Conservation (phyloP, 768 basidiomycete genomes). For the Boletus vermiculosoides region DNA sequence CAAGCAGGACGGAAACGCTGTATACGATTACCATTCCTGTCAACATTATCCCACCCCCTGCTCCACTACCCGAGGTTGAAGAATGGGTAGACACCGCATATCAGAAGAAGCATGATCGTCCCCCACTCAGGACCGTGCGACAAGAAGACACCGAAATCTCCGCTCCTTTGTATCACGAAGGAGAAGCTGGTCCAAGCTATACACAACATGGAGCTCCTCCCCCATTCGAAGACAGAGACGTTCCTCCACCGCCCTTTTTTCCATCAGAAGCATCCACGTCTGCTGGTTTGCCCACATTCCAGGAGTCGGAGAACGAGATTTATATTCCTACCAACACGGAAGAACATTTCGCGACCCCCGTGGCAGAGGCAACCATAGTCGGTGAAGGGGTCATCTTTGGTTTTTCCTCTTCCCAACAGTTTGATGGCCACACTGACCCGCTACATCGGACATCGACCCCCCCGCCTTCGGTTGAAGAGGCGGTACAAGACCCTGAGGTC, state of each 20-base stretch:
- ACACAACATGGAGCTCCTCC: slow-evolving; percentile 66
- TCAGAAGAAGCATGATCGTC: slow-evolving; percentile 84
- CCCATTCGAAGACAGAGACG: slow-evolving; percentile 81
- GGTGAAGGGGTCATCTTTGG: slow-evolving; percentile 83
- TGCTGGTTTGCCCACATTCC: slow-evolving; percentile 64
- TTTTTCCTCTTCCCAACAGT: slow-evolving; percentile 67
- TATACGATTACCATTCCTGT: slow-evolving; percentile 68
- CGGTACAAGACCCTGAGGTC: slow-evolving; percentile 66
- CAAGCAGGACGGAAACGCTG: slow-evolving; percentile 64
- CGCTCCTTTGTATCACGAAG: slow-evolving; percentile 66
- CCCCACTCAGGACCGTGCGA: slow-evolving; percentile 68
- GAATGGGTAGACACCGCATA: slow-evolving; percentile 71
- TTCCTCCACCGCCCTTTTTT: slow-evolving; percentile 66
- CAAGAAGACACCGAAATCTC: slow-evolving; percentile 61
- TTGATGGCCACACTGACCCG: slow-evolving; percentile 77
- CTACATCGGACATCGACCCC: slow-evolving; percentile 64
- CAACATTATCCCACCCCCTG: slow-evolving; percentile 67
- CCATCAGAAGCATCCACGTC: slow-evolving; percentile 61
- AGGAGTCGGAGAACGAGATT: slow-evolving; percentile 77
- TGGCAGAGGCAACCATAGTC: slow-evolving; percentile 40
- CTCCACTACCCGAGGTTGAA: slow-evolving; percentile 79
- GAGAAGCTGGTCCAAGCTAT: slow-evolving; percentile 75
- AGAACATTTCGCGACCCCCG: slow-evolving; percentile 37
- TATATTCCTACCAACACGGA: slow-evolving; percentile 50
- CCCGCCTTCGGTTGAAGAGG: slow-evolving; percentile 76